Base-by-base conservation (phyloP, 164 flowering plant genomes). In the Vitis rotundifolia region DNA sequence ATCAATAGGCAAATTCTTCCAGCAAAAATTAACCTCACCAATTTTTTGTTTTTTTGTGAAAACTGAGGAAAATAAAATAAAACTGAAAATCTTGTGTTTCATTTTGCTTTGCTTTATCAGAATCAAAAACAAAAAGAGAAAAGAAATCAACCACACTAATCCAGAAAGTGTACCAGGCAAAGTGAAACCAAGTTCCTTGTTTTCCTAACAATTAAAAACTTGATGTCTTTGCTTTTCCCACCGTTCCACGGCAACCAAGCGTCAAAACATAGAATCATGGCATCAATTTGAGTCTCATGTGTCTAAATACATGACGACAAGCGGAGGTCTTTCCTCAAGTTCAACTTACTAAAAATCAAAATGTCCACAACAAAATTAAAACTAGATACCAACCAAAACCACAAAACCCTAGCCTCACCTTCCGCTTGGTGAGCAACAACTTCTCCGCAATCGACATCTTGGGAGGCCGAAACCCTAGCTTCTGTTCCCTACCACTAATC, bases 361-460 rank as follows among this genome's bases (percentile, higher is more conserved):
- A 14, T 48, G 48, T 61, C n/a, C 49, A 28, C 47, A 26, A 61
- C 47, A 61, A 37, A 37, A 37, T 37, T 37, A 37, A 37, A 37
- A 37, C 44, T 37, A 37, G 44, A 37, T 37, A 37, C 44, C 44
- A 37, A 37, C 44, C 44, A 53, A 70, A 19, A 71, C 5, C 67
- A 59, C 37, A 49, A 60, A 22, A 54, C 5, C 13, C 15, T 9
- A 65, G 44, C 69, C 63, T 60, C 67, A 92, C 98, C 97, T 84
- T 94, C 68, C 73, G 77, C 81, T 87, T 86, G 0, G 90, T 44
- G 16, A 80, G 77, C 53, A 79, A 50, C 52, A 86, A 51, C 84
- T 82, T 91, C 83, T 91, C 92, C 5, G 85, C 76, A 73, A 93
- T 90, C 0, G 94, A 81, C 78, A 89, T 66, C 75, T 76, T 87